Evolutionary conservation across 495 filamentous ascomycete genomes (phyloP).

Genomic region (Penicillium maclennaniae): DNA sequence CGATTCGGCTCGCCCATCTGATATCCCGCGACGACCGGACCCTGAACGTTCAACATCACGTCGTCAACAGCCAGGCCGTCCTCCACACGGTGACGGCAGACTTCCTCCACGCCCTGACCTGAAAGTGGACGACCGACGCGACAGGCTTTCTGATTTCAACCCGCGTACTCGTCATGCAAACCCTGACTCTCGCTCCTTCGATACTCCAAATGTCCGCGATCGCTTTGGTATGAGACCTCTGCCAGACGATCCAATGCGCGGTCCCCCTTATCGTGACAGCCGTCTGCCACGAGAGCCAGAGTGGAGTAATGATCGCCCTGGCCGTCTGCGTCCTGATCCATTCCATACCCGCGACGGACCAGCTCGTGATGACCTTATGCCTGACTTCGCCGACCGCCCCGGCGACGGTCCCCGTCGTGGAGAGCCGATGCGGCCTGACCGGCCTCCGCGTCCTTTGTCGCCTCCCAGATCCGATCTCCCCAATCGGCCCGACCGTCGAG

Average conservation of each 20-base stretch:
- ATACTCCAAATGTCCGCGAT: slow-evolving; percentile 30
- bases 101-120: slow-evolving; percentile 39
- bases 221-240: slow-evolving; percentile 31
- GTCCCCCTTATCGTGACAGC: slow-evolving; percentile 34
- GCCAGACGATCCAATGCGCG: slow-evolving; percentile 42
- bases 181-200: slow-evolving; percentile 37
- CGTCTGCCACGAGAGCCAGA: slow-evolving; percentile 32
- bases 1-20: slow-evolving; percentile 28
- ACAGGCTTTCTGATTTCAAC: slow-evolving; percentile 35
- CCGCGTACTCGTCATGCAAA: slow-evolving; percentile 35
- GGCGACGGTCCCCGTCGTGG: slow-evolving; percentile 32
- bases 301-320: slow-evolving; percentile 36
- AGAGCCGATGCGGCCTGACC: slow-evolving; percentile 30
- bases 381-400: slow-evolving; percentile 32
- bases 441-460: slow-evolving; percentile 24
- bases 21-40: slow-evolving; percentile 37
- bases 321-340: slow-evolving; percentile 29
- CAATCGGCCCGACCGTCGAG: slow-evolving; percentile 35
- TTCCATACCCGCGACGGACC: slow-evolving; percentile 32
- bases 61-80: slow-evolving; percentile 29
- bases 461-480: slow-evolving; percentile 33
- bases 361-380: slow-evolving; percentile 36
- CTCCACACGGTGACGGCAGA: slow-evolving; percentile 27
- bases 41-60: slow-evolving; percentile 22
- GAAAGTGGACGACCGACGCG: slow-evolving; percentile 33